Base-by-base conservation (phyloP, 2,329 filamentous ascomycete species). In the Aspergillus sp. region DNA sequence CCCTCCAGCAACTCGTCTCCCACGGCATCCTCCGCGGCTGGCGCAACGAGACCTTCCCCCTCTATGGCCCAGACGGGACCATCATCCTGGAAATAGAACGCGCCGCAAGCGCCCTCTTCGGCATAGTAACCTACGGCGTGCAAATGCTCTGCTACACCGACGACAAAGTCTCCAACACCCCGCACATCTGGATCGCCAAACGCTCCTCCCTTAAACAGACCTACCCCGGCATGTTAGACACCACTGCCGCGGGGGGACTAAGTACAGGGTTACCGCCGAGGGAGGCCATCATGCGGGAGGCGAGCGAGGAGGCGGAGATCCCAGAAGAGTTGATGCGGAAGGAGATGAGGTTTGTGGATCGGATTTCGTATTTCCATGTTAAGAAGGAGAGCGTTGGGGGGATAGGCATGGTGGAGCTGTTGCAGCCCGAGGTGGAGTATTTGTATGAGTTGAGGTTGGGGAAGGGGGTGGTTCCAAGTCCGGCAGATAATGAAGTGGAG, bases 121-220 rank as follows among this genome's bases (percentile, higher is more conserved):
- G 80, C 2, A 74, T 81, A 6, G 72, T 81, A 4, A 79, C 74
- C 2, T 78, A 76, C 54, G 78, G 79, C 5, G 75, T 80, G 10
- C 80, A 82, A 58, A 57, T 80, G 60, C 74, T 71, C 0, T 77
- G 72, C 1, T 81, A 74, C 58, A 72, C 74, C 2, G 30, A 49
- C 3, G 57, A 59, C 17, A 55, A 25, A 19, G 21, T 61, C 13
- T 60, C 47, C 1, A 15, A 13, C 32, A 36, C 32, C 1, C 38
- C 66, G 4, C 65, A 39, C 10, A 39, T 74, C 5, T 76, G 74
- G 74, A 67, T 76, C 5, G 66, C 67, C 1, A 59, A 60, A 9
- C 60, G 73, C 17, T 63, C 68, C 2, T 17, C 32, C 5, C 55
- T 28, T 6, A 73, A 75, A 47, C 66, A 66, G 43, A 73, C 71